Base-by-base conservation (phyloP, 208 protist species). In the Crithidia bombi region DNA sequence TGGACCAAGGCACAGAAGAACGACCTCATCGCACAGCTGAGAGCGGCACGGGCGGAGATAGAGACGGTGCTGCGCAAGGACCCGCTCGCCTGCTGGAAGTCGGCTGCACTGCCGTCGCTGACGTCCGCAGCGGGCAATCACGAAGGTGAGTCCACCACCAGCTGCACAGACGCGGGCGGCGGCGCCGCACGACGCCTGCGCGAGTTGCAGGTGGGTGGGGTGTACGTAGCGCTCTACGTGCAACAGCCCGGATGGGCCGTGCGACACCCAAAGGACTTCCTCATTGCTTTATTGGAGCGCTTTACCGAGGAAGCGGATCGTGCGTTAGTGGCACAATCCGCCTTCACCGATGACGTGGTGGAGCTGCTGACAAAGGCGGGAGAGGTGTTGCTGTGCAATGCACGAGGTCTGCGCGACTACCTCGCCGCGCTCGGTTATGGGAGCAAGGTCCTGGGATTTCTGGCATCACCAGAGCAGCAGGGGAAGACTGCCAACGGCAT, bases 1-100 rank as follows among this genome's bases (percentile, higher is more conserved):
- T 98, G 97, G 96, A 97, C 79, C 17, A 85, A 85, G 51, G 75
- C 79, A 59, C 84, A 84, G 9, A 79, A 87, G 47, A 77, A 78
- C n/a, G 62, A 72, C 43, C 86, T 92, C 28, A 65, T 92, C 3
- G 61, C 69, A 6, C 50, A 35, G 25, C 68, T 86, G 51, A 44
- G 25, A 30, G 52, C 17, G 0, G 75, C 67, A 39, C 69, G 77
- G 19, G 51, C 41, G 9, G 50, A 81, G 47, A 81, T 96, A 36
- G 72, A 86, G 12, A 21, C 26, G 0, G 28, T 65, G 23, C 63
- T 94, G 7, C 23, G 57, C 36, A 15, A 44, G 3, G 78, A 87
- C 58, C 81, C 80, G 28, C 67, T 63, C 26, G 73, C 67, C 25
- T 70, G 35, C 52, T 96, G 79, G 79, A 88, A 76, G 59, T 80